These are phyloP conservation scores for Candida insectalens DNA, from an alignment of 805 yeast genomes.

Conservation along the genomic window DNA sequence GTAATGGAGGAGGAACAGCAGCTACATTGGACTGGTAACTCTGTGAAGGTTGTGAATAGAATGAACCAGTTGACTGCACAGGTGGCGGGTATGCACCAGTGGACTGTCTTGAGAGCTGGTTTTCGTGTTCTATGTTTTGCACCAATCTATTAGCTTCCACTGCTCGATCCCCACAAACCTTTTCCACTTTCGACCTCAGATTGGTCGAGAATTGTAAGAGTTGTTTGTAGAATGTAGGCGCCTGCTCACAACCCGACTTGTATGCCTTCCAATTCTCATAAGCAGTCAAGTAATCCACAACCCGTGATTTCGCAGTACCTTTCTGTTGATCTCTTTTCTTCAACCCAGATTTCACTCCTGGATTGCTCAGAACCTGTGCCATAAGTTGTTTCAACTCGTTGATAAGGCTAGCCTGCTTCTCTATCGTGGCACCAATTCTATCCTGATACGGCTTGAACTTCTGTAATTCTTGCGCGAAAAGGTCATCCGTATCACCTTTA, in stretches of 20 bases:
- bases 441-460: slow-evolving; percentile 65
- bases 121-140: slow-evolving; percentile 1
- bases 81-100: too few species aligned
- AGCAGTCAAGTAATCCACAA: slow-evolving; percentile 36
- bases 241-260: slow-evolving; percentile 49
- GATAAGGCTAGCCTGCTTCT: slow-evolving; percentile 48
- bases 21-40: not conserved
- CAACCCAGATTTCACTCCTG: slow-evolving; percentile 34
- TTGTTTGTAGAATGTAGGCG: slow-evolving; percentile 52
- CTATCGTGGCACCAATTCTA: slow-evolving; percentile 59
- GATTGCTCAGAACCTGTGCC: slow-evolving; percentile 34
- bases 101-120: too few species aligned
- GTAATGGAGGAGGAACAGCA: not conserved
- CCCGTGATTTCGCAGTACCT: slow-evolving; percentile 27
- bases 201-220: slow-evolving; percentile 27
- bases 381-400: slow-evolving; percentile 32
- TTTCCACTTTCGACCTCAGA: slow-evolving; percentile 17
- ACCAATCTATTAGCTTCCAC: slow-evolving; percentile 15
- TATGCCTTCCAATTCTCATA: slow-evolving; percentile 50
- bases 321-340: slow-evolving; percentile 31
- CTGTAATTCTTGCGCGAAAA: slow-evolving; percentile 63
- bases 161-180: slow-evolving; percentile 19
- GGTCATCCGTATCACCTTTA: slow-evolving; percentile 24
- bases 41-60: slow-evolving; percentile 1
- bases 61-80: too few species aligned